phyloP scores from a whole-genome alignment of 768 basidiomycete species.

The Termitomyces sp. region DNA sequence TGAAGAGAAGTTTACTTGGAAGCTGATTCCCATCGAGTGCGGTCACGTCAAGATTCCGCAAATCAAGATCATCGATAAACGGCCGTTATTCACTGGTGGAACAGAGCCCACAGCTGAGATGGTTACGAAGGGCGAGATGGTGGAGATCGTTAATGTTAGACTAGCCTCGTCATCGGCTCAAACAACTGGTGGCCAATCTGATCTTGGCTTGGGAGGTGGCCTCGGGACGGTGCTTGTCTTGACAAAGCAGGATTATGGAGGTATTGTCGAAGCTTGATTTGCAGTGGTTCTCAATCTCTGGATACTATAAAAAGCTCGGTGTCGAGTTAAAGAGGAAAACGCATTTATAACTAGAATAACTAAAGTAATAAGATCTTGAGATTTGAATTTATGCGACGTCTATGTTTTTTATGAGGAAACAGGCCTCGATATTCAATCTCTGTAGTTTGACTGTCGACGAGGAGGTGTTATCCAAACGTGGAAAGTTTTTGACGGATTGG shows the following conservation, averaged over 20 bases:
- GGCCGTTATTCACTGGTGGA: slow-evolving; percentile 30
- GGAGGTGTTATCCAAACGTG: too few relatives aligned
- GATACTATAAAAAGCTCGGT: neutral
- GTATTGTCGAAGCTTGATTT: neutral
- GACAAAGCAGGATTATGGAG: slow-evolving; percentile 13
- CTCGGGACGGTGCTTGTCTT: slow-evolving; percentile 33
- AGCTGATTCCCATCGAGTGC: slow-evolving; percentile 70
- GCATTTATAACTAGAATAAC: too few relatives aligned
- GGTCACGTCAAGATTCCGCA: slow-evolving; percentile 61
- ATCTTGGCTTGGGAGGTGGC: slow-evolving; percentile 13
- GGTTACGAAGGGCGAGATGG: slow-evolving; percentile 39
- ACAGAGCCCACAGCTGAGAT: slow-evolving; percentile 22
- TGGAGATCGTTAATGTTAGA: slow-evolving; percentile 53
- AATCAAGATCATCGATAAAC: slow-evolving; percentile 53
- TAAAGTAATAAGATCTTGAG: too few relatives aligned
- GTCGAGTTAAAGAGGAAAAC: neutral
- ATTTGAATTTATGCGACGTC: neutral
- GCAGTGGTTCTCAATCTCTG: neutral
- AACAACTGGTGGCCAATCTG: slow-evolving; percentile 8
- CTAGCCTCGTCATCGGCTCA: slow-evolving; percentile 26
- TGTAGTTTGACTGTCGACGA: too few relatives aligned
- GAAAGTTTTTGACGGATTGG: too few relatives aligned
- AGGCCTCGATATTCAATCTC: too few relatives aligned
- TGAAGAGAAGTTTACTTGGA: slow-evolving; percentile 66
- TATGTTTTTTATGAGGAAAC: too few relatives aligned